Evolutionary conservation across 169 alveolate genomes (phyloP), one percentile per base, ranked within the genome.

Genomic region (Cryptosporidium ryanae): DNA sequence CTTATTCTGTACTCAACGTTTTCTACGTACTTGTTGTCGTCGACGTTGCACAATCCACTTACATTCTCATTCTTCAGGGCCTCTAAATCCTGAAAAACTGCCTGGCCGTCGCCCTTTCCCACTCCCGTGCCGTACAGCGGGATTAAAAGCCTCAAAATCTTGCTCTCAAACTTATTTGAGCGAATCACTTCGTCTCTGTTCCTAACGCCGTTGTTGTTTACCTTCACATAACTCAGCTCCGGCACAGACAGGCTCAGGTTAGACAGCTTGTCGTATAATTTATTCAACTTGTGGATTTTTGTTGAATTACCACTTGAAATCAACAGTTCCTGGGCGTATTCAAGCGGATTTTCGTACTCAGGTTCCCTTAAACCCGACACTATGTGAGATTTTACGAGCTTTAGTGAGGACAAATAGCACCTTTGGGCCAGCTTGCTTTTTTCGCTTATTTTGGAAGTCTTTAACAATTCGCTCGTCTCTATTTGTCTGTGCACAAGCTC

Each of bases 361-460:
- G 76, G 21, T 38, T 59, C 71, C 54, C 59, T 76, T 29, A 44
- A 18, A 5, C 87, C 87, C 3, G 87, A 76, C 23, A 76, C 87
- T 13, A 76, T 76, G 23, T 76, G 87, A 34, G 87, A 32, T 21
- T 76, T 76, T 8, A 76, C 59, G 2, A 76, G 49, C 17, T 76
- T 76, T 17, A 76, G 61, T 57, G 87, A 32, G 3, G 59, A 23
- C n/a, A 76, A 27, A n/a, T 76, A 76, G 4, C 70, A 76, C n/a
- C 43, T 76, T 29, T 76, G 87, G 23, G 50, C 71, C 17, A 76
- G 64, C 13, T 61, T 76, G 8, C 32, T 46, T 25, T 65, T 49
- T 25, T 59, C 64, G 25, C 27, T 27, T 23, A 44, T 54, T 43
- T 23, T 55, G 13, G 32, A 7, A 27, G 31, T 65, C 23, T 55